These are phyloP conservation scores for Cryomyces minteri DNA, from an alignment of 495 filamentous ascomycete genomes.

Conservation along the genomic window DNA sequence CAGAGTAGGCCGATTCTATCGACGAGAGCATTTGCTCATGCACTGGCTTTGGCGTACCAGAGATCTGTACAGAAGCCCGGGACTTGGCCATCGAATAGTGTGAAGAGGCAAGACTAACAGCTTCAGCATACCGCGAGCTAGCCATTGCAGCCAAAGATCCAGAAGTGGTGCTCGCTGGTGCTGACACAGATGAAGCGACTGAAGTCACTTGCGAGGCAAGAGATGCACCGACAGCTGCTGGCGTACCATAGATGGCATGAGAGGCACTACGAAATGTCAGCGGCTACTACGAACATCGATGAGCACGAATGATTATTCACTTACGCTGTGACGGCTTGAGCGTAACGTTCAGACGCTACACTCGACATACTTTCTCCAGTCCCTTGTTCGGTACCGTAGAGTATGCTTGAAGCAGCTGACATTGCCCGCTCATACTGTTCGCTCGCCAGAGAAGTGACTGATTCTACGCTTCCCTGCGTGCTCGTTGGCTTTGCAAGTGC, in stretches of 20 bases:
- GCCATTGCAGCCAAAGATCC: constrained; percentile 27
- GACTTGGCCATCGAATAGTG: constrained; percentile 49
- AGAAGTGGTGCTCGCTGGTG: not conserved
- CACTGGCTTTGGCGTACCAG: constrained; percentile 42
- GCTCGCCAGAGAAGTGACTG: constrained; percentile 28
- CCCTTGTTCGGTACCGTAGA: constrained; percentile 38
- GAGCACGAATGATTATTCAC: constrained; percentile 5
- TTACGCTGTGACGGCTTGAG: constrained; percentile 42
- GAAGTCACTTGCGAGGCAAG: constrained; percentile 9
- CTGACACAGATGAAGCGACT: not conserved
- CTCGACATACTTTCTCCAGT: constrained; percentile 29
- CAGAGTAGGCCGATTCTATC: constrained; percentile 49
- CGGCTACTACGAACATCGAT: not conserved
- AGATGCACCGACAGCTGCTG: constrained; percentile 25
- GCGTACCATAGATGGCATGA: constrained; percentile 41
- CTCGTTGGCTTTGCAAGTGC: constrained; percentile 21
- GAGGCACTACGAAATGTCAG: constrained; percentile 29
- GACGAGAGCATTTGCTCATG: constrained; percentile 46
- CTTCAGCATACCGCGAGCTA: constrained; percentile 39
- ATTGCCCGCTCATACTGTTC: constrained; percentile 39
- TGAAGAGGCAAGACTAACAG: constrained; percentile 37
- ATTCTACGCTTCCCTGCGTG: constrained; percentile 26
- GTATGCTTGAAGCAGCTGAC: constrained; percentile 33
- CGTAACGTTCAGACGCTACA: constrained; percentile 36
- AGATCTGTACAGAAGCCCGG: constrained; percentile 42